Evolutionary conservation across 306 rosid species (phyloP).

Genomic region (Medicago lupulina): DNA sequence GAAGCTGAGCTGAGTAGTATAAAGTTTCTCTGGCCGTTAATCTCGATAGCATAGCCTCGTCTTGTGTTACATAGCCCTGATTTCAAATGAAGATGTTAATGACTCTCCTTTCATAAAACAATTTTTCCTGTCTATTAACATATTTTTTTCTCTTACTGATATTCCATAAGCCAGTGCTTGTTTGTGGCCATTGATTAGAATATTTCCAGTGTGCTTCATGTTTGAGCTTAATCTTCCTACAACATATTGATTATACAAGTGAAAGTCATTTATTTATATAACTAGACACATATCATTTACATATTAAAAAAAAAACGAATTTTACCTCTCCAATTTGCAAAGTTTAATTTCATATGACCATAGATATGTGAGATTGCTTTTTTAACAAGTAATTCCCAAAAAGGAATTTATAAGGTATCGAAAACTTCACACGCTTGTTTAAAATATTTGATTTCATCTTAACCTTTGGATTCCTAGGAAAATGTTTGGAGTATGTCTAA

Average conservation of each 20-base stretch:
- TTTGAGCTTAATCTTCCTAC: constrained; percentile 66
- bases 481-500: neutral
- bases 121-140: neutral
- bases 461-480: too few relatives aligned
- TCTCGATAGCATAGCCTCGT: constrained; percentile 61
- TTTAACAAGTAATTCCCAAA: constrained; percentile 1
- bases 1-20: constrained; percentile 70
- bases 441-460: too few relatives aligned
- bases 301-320: neutral
- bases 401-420: neutral
- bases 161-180: constrained; percentile 69
- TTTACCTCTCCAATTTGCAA: neutral
- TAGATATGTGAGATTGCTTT: neutral
- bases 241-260: constrained; percentile 16
- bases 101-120: neutral
- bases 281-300: neutral
- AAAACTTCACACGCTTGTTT: neutral
- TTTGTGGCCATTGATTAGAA: constrained; percentile 66
- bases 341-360: neutral
- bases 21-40: constrained; percentile 62
- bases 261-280: constrained; percentile 1
- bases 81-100: constrained; percentile 13
- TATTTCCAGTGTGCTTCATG: constrained; percentile 57
- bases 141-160: constrained; percentile 50
- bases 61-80: constrained; percentile 76